These are phyloP conservation scores for Pestalotiopsis fici DNA, from an alignment of 2,329 filamentous ascomycete species.

Conservation along the genomic window DNA sequence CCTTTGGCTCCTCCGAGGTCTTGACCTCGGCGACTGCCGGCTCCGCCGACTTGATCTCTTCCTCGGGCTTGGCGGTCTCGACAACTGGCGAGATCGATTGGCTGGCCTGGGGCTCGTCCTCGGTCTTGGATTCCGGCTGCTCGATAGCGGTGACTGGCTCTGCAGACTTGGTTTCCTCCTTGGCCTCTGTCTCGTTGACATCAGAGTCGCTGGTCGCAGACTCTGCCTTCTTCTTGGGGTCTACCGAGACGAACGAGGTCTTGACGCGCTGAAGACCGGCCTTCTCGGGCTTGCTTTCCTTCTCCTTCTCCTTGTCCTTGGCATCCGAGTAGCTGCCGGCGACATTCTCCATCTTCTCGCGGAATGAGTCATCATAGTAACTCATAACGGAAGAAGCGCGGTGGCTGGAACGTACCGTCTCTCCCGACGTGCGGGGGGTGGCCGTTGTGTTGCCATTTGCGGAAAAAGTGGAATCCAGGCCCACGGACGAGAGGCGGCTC, in stretches of 20 bases:
- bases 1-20: neutral
- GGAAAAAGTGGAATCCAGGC: conserved; percentile 12
- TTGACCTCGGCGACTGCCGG: neutral
- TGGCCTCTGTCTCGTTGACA: neutral
- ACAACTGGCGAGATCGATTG: neutral
- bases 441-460: conserved; percentile 8
- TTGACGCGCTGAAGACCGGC: conserved; percentile 10
- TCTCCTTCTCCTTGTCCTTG: conserved; percentile 8
- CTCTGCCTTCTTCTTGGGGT: conserved; percentile 4
- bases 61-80: conserved; percentile 1
- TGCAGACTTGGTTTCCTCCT: neutral
- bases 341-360: conserved; percentile 16
- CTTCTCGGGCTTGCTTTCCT: neutral
- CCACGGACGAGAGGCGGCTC: conserved; percentile 15
- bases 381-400: conserved; percentile 15
- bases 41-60: neutral
- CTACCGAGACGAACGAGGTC: conserved; percentile 11
- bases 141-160: neutral
- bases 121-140: neutral
- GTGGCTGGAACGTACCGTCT: conserved; percentile 15
- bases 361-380: conserved; percentile 17
- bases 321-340: conserved; percentile 3
- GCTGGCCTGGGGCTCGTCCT: neutral
- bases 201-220: neutral
- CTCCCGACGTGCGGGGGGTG: conserved; percentile 15